Evolutionary conservation across 176 grass and related monocot genomes (phyloP), one percentile per base, ranked within the genome.

Genomic region (Juncus inflexus): DNA sequence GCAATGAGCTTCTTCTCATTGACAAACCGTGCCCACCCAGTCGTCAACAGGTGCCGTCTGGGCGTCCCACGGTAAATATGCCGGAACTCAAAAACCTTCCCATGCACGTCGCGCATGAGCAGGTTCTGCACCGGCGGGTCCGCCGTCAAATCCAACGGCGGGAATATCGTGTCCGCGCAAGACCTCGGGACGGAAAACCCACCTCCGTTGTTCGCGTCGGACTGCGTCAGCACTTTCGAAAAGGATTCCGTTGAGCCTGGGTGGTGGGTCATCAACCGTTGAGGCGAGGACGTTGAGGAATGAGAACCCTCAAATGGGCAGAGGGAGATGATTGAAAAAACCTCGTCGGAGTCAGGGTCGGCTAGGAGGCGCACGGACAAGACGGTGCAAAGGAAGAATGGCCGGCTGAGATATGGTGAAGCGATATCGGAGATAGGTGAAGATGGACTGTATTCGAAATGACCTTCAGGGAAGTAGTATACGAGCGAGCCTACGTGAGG

Each of bases 151-250:
- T 90, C 59, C 60, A 95, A 86, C 19, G 3, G 9, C 9, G 86
- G 90, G 62, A 95, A 84, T 69, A 95, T 73, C 14, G 60, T 12
- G 9, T 84, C 86, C 58, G 86, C 83, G 83, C 83, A 95, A 70
- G 72, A 72, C 63, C 80, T 76, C 56, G 86, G 86, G 3, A 95
- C 74, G 50, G 90, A 90, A 71, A 95, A 95, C 12, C 86, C 86
- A 56, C 77, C 83, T 42, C 90, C 90, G 57, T 90, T 95, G 83
- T 95, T 90, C 56, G 90, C 90, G 70, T 95, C 90, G 90, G 82
- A 90, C 61, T 64, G 80, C 16, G 83, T 95, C 50, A 95, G 83
- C 36, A 83, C 67, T 71, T 95, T 95, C 47, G 77, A 67, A 67
- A 66, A 81, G 56, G 1, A 16, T 6, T 36, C 15, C 3, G 12